Base-by-base conservation (phyloP, 495 filamentous ascomycete genomes). In the Penicillium dipodomyicola region DNA sequence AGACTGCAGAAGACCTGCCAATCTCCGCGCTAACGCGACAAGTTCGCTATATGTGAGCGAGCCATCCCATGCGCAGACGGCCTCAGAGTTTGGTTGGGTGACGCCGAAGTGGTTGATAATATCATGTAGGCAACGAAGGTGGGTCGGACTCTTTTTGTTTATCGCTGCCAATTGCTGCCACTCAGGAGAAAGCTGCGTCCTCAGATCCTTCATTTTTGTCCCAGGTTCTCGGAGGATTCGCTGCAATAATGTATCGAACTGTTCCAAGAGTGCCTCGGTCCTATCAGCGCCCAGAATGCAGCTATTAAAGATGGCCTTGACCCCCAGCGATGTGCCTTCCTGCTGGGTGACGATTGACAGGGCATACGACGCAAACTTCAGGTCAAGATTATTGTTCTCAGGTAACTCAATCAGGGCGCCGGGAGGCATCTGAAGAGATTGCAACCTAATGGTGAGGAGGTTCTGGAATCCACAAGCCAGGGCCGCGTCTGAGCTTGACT, bases 401-500 rank as follows among this genome's bases (percentile, higher is more conserved):
- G 42, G 42, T 5, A 45, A 27, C 8, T 8, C 42, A n/a, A 45
- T 45, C 22, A 45, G 27, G 8, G 23, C 29, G 2, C 15, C 27
- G 0, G 4, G 15, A 48, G 45, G 27, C 8, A n/a, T 32, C 8
- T 20, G 15, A 48, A 48, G 25, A n/a, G 45, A 48, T 20, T 48
- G 45, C n/a, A 48, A 17, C 27, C 45, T 48, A 4, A 48, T 20
- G 23, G 29, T 32, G 15, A 48, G 45, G n/a, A 48, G 45, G 5
- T 29, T 49, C n/a, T 30, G 47, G 32, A 49, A 49, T 12, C 29
- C 32, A 35, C 47, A 49, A 22, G 47, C 47, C 17, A 35, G 5
- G 17, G 47, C 30, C 1, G 30, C 47, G 3, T 49, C 47, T 15
- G 29, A 14, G 20, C 47, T 35, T 15, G 29, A 33, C 4, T 37